Percentiles rank a stretch among this genome's conserved stretches.
These are phyloP conservation scores for Protea cynaroides DNA, from an alignment of 164 flowering plant genomes.

Conservation along the genomic window DNA sequence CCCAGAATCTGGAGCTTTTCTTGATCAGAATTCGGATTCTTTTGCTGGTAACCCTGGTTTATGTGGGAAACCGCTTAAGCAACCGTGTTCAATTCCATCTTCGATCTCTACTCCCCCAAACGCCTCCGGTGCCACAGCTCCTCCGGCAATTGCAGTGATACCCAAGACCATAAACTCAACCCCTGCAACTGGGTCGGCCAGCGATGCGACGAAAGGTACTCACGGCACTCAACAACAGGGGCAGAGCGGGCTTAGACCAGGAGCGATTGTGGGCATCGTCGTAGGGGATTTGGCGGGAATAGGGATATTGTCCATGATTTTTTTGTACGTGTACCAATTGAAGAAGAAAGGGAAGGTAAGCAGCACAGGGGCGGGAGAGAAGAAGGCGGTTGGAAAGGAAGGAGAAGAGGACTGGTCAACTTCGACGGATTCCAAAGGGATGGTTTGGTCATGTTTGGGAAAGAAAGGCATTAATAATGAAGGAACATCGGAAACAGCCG, in stretches of 20 bases:
- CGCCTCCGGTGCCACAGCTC: conserved; percentile 24
- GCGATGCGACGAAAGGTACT: neutral
- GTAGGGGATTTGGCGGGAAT: conserved; percentile 61
- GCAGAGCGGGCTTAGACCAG: conserved; percentile 38
- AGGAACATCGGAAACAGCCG: conserved; percentile 39
- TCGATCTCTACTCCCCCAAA: conserved; percentile 47
- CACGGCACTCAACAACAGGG: conserved; percentile 8
- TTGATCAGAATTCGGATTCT: conserved; percentile 43
- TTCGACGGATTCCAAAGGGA: conserved; percentile 8
- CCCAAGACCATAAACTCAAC: conserved; percentile 34
- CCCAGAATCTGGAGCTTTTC: conserved; percentile 38
- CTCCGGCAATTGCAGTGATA: conserved; percentile 68
- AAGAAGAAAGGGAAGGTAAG: conserved; percentile 21
- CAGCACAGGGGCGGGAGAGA: conserved; percentile 11
- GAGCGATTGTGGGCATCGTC: conserved; percentile 42
- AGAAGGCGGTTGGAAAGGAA: conserved; percentile 7
- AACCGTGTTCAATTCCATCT: conserved; percentile 52
- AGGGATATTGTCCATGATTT: conserved; percentile 36
- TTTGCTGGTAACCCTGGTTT: conserved; percentile 58
- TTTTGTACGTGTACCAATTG: conserved; percentile 43
- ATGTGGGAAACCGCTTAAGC: conserved; percentile 75
- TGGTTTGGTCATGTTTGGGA: conserved; percentile 36
- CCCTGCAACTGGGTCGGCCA: conserved; percentile 15
- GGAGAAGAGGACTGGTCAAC: conserved; percentile 5
- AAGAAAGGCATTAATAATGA: conserved; percentile 18